These are phyloP conservation scores for Nakazawaea ishiwadae DNA, from an alignment of 805 yeast genomes.

Conservation along the genomic window DNA sequence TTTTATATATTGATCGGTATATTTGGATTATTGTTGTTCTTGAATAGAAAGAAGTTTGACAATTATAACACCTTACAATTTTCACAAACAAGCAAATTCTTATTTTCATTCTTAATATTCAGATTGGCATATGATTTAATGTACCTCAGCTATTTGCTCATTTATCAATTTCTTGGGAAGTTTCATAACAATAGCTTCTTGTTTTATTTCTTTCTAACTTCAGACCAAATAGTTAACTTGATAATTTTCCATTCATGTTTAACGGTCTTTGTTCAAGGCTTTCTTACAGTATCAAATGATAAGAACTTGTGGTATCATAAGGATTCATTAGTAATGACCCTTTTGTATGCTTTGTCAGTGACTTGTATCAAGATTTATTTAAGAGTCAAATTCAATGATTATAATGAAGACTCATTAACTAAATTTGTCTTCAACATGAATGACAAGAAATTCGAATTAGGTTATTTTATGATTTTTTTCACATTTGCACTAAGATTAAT, in stretches of 20 bases:
- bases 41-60: slow-evolving; percentile 1
- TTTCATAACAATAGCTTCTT: background rate
- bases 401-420: background rate
- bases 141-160: slow-evolving; percentile 4
- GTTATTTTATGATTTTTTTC: slow-evolving; percentile 1
- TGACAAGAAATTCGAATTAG: slow-evolving; percentile 1
- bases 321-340: background rate
- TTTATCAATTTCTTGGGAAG: slow-evolving; percentile 3
- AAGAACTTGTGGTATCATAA: background rate
- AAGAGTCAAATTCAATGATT: background rate
- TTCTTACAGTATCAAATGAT: background rate
- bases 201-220: slow-evolving; percentile 1
- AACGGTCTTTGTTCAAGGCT: slow-evolving; percentile 8
- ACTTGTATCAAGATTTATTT: slow-evolving; percentile 6
- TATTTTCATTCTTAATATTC: slow-evolving; percentile 6
- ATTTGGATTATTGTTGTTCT: background rate
- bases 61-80: background rate
- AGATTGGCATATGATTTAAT: slow-evolving; percentile 5
- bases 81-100: slow-evolving; percentile 1
- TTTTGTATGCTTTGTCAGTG: slow-evolving; percentile 8
- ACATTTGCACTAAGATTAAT: slow-evolving; percentile 1
- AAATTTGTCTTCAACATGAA: slow-evolving; percentile 5
- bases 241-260: slow-evolving; percentile 1
- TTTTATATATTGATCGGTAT: slow-evolving; percentile 3
- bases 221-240: slow-evolving; percentile 5